Percentiles rank a stretch among this genome's conserved stretches.
Evolutionary conservation across 164 flowering plant species (phyloP).

Genomic region (Berberis thunbergii): DNA sequence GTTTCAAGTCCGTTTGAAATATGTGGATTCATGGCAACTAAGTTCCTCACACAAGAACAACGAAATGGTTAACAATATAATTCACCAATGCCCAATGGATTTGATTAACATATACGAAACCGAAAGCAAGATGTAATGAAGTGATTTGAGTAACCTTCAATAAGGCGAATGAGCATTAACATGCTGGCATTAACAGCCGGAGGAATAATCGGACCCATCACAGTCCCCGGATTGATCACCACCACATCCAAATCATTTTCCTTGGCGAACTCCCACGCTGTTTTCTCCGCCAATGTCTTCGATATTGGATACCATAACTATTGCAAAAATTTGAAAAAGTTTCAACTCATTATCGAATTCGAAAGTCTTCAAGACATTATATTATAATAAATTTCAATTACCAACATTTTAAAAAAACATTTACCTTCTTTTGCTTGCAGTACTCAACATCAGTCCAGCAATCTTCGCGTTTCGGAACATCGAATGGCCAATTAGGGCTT

Average conservation of each 20-base stretch:
- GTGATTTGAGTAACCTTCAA: constrained; percentile 42
- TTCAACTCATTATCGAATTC: not conserved
- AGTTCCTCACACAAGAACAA: too few relatives aligned
- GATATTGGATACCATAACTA: constrained; percentile 88
- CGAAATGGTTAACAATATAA: not conserved
- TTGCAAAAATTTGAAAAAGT: not conserved
- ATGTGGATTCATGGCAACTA: too few relatives aligned
- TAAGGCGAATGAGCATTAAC: constrained; percentile 62
- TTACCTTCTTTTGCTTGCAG: constrained; percentile 59
- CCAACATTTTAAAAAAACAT: constrained; percentile 6
- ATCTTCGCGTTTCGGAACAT: constrained; percentile 51
- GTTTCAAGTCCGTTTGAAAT: too few relatives aligned
- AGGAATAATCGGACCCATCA: constrained; percentile 79
- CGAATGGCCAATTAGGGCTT: constrained; percentile 67
- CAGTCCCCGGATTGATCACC: constrained; percentile 81
- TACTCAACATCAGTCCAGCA: constrained; percentile 82
- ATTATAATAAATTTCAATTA: too few relatives aligned
- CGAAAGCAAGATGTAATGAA: too few relatives aligned
- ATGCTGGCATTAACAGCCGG: constrained; percentile 79
- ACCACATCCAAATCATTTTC: constrained; percentile 68
- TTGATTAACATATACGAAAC: not conserved
- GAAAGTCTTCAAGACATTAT: too few relatives aligned
- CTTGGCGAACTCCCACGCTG: constrained; percentile 80
- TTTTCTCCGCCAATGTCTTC: constrained; percentile 82
- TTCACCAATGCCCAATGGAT: not conserved